A percentile compares a stretch with the other conserved stretches of the same genome.
phyloP scores from a whole-genome alignment of 148 eudicot genomes.

The Arbutus unedo region DNA sequence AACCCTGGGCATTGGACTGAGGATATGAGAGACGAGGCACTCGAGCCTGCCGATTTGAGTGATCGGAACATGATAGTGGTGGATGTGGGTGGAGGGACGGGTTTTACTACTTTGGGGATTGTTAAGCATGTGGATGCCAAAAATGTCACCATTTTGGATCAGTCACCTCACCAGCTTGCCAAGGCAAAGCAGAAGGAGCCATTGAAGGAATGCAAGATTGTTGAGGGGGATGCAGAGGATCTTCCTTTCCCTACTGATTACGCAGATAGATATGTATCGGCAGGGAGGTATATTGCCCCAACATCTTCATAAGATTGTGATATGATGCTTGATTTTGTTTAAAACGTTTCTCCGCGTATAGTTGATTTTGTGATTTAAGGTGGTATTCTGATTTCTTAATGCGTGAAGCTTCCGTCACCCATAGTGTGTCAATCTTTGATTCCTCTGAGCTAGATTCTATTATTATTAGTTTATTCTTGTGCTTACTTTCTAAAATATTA shows the following conservation, averaged over 20 bases:
- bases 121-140: constrained; percentile 83
- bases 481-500: not conserved
- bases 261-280: constrained; percentile 86
- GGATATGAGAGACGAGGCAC: constrained; percentile 86
- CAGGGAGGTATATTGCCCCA: constrained; percentile 60
- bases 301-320: not conserved
- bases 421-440: not conserved
- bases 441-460: not conserved
- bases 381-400: not conserved
- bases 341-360: not conserved
- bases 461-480: not conserved
- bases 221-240: constrained; percentile 92
- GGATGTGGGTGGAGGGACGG: constrained; percentile 93
- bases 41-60: constrained; percentile 75
- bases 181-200: constrained; percentile 79
- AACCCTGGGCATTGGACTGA: constrained; percentile 93
- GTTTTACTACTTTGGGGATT: constrained; percentile 79
- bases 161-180: constrained; percentile 91
- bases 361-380: not conserved
- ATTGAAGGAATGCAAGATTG: constrained; percentile 76
- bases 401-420: not conserved
- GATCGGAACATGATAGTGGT: constrained; percentile 57
- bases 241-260: constrained; percentile 84
- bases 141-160: constrained; percentile 89
- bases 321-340: not conserved